These are phyloP conservation scores for Saccharomycopsis phalli DNA, from an alignment of 1,139 yeast species.

Conservation along the genomic window DNA sequence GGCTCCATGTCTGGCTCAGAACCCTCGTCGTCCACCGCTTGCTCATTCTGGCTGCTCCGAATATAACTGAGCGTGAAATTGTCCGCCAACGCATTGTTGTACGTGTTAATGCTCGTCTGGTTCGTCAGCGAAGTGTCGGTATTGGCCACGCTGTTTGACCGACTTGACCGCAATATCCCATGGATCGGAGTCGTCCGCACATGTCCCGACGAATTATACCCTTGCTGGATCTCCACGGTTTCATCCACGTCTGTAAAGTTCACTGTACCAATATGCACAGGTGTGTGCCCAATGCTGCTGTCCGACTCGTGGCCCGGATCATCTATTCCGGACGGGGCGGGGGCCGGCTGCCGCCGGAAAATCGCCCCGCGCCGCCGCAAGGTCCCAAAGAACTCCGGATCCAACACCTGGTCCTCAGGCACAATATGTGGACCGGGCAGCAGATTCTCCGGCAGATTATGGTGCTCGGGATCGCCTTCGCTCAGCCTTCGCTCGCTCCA, in stretches of 20 bases:
- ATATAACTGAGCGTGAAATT: slow-evolving; percentile 1
- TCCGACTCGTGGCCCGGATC: no score
- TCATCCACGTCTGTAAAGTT: not conserved
- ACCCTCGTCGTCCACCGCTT: slow-evolving; percentile 2
- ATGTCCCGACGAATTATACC: no score
- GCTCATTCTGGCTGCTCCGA: slow-evolving; percentile 1
- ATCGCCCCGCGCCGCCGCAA: no score
- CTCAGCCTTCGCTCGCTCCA: no score
- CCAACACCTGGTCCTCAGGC: no score
- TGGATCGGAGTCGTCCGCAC: slow-evolving; percentile 1
- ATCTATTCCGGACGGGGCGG: no score
- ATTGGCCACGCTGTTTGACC: slow-evolving; percentile 7
- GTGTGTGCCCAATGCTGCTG: no score
- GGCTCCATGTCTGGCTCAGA: not conserved
- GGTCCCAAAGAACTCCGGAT: no score
- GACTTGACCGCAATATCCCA: slow-evolving; percentile 17
- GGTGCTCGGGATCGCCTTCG: no score
- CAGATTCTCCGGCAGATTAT: no score
- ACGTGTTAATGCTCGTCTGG: slow-evolving; percentile 13
- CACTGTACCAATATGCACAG: slow-evolving; percentile 1
- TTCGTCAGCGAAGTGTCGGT: slow-evolving; percentile 2
- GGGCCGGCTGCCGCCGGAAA: no score
- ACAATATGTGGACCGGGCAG: no score
- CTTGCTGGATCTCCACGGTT: slow-evolving; percentile 1
- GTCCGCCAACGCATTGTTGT: slow-evolving; percentile 10